phyloP scores from a whole-genome alignment of 2,329 filamentous ascomycete species.

The Leptographium procerum region DNA sequence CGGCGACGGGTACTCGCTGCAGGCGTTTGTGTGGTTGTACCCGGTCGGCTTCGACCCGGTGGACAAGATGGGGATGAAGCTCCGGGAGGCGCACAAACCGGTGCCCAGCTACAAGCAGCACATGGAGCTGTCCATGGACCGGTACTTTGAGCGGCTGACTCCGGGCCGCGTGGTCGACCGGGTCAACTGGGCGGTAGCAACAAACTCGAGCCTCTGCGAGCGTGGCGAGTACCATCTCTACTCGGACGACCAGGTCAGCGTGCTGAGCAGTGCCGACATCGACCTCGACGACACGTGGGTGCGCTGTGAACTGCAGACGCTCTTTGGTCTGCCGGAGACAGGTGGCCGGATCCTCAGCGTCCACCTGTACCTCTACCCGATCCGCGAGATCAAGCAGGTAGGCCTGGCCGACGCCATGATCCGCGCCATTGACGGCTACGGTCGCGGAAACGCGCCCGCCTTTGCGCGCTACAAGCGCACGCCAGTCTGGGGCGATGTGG shows the following conservation, averaged over 20 bases:
- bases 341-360: slow-evolving; percentile 7
- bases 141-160: slow-evolving; percentile 6
- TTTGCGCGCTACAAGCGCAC: slow-evolving; percentile 10
- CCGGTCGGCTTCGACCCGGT: slow-evolving; percentile 10
- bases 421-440: slow-evolving; percentile 9
- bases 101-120: slow-evolving; percentile 11
- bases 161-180: slow-evolving; percentile 8
- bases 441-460: slow-evolving; percentile 5
- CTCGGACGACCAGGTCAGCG: slow-evolving; percentile 1
- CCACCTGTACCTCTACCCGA: slow-evolving; percentile 9
- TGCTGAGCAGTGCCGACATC: neutral
- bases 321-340: slow-evolving; percentile 5
- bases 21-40: slow-evolving; percentile 9
- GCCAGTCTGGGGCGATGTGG: slow-evolving; percentile 7
- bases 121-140: slow-evolving; percentile 9
- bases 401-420: slow-evolving; percentile 5
- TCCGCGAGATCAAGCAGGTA: slow-evolving; percentile 9
- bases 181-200: slow-evolving; percentile 10
- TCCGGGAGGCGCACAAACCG: slow-evolving; percentile 6
- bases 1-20: slow-evolving; percentile 6
- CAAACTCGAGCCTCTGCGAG: slow-evolving; percentile 8
- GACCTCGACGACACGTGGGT: slow-evolving; percentile 9
- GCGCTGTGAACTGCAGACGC: slow-evolving; percentile 9
- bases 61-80: slow-evolving; percentile 9
- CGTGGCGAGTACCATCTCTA: slow-evolving; percentile 11